Conservation (phyloP, 306 rosid species). For the cucumber (Cucumis sativus) region DNA sequence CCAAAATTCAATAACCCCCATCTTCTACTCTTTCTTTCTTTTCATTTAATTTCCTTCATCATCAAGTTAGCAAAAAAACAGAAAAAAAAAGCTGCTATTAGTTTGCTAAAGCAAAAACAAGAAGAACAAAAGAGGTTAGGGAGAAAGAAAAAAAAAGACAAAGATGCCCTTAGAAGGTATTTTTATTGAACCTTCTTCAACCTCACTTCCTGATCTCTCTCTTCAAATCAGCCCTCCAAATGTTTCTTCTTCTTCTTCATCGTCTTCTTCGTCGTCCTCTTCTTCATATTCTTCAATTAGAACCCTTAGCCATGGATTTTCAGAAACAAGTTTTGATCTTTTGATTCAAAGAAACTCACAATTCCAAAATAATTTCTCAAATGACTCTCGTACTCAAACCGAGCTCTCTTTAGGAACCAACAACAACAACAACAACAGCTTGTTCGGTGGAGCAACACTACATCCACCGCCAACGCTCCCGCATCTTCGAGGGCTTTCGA, state of each 20-base stretch:
- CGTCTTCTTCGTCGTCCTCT: slow-evolving; percentile 2
- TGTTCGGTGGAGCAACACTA: background rate
- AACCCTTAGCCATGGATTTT: slow-evolving; percentile 2
- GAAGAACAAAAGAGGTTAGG: too few species aligned
- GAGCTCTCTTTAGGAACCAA: slow-evolving; percentile 58
- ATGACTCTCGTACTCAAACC: slow-evolving; percentile 30
- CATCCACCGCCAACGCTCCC: slow-evolving; percentile 10
- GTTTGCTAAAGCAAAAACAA: background rate
- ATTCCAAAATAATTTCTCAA: background rate
- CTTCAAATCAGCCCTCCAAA: slow-evolving; percentile 76
- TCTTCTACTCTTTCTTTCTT: background rate
- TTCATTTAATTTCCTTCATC: slow-evolving; percentile 8
- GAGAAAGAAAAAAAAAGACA: slow-evolving; percentile 20
- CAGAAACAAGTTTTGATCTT: slow-evolving; percentile 11
- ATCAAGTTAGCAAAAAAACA: slow-evolving; percentile 14
- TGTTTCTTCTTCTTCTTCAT: slow-evolving; percentile 27
- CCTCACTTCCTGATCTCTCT: slow-evolving; percentile 72
- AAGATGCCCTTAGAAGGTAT: slow-evolving; percentile 77
- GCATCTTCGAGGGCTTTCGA: slow-evolving; percentile 33
- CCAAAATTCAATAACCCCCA: background rate
- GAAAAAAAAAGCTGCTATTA: background rate
- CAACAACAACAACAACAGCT: slow-evolving; percentile 17
- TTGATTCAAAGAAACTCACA: slow-evolving; percentile 3
- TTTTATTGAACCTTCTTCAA: slow-evolving; percentile 52
- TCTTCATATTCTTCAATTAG: background rate